Conservation (phyloP, 495 filamentous ascomycete genomes). For the Talaromyces ruber region DNA sequence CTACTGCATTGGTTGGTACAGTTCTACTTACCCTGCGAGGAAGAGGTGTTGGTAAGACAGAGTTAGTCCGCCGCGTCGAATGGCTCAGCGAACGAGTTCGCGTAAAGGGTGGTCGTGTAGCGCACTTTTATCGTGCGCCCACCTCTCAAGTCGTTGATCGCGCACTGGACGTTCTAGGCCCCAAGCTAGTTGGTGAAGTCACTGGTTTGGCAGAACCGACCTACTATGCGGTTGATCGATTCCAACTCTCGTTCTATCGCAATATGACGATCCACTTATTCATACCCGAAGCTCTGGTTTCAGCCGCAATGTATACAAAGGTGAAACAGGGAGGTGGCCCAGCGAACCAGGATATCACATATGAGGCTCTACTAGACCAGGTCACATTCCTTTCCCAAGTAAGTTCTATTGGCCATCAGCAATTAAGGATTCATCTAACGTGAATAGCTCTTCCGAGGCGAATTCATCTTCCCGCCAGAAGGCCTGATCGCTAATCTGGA, state of each 20-base stretch:
- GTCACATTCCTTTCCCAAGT: conserved; percentile 79
- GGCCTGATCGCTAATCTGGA: conserved; percentile 72
- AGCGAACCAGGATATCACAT: conserved; percentile 68
- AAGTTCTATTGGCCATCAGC: conserved; percentile 11
- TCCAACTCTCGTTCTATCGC: conserved; percentile 94
- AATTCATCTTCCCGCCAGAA: conserved; percentile 92
- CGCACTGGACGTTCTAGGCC: conserved; percentile 83
- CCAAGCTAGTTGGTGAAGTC: conserved; percentile 73
- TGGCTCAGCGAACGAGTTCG: conserved; percentile 83
- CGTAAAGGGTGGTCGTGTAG: conserved; percentile 80
- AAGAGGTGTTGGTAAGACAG: conserved; percentile 78
- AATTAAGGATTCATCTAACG: too few species aligned
- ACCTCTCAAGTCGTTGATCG: conserved; percentile 79
- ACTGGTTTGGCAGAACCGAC: conserved; percentile 77
- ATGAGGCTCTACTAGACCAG: conserved; percentile 59
- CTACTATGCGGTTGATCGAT: conserved; percentile 88
- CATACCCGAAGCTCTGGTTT: conserved; percentile 83
- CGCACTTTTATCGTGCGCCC: conserved; percentile 77
- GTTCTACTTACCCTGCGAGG: conserved; percentile 87
- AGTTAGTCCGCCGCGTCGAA: conserved; percentile 78
- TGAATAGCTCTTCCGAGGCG: conserved; percentile 77
- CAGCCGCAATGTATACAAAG: conserved; percentile 77
- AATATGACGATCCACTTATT: conserved; percentile 99
- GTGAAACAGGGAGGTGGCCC: conserved; percentile 85
- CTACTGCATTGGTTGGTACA: conserved; percentile 88